Conservation (phyloP, 2,329 filamentous ascomycete genomes). For the Escovopsis sp. region DNA sequence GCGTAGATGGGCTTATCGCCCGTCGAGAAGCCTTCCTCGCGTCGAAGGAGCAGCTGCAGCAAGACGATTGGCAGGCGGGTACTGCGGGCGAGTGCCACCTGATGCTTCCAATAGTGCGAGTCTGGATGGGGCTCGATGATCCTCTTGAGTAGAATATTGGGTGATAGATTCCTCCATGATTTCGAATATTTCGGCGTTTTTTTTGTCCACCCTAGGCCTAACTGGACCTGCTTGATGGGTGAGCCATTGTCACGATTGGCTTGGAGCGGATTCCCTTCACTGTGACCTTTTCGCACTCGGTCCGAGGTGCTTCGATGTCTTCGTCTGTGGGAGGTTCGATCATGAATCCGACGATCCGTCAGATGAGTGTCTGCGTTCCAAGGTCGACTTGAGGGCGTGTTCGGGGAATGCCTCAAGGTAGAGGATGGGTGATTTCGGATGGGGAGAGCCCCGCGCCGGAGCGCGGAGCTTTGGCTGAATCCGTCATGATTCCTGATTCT, state of each 20-base stretch:
- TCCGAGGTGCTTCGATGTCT: not conserved
- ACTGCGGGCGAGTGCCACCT: conserved; percentile 13
- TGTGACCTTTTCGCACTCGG: no score
- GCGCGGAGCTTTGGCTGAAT: not conserved
- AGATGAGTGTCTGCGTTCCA: not conserved
- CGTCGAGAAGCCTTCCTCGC: conserved; percentile 7
- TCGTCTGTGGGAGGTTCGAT: not conserved
- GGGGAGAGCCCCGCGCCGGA: not conserved
- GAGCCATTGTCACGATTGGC: not conserved
- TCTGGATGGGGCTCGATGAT: conserved; percentile 6
- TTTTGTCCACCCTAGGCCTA: not conserved
- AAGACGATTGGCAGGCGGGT: conserved; percentile 16
- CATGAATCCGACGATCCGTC: not conserved
- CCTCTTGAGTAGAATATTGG: conserved; percentile 13
- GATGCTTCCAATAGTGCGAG: conserved; percentile 7
- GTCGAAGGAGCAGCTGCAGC: conserved; percentile 17
- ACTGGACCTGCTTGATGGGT: not conserved
- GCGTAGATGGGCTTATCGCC: conserved; percentile 8
- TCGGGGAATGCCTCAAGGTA: not conserved
- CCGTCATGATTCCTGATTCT: conserved; percentile 1
- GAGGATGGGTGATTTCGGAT: not conserved
- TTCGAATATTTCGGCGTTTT: not conserved
- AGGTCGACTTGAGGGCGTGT: not conserved
- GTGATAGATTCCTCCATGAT: conserved; percentile 6
- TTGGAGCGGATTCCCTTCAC: no score